Conservation (phyloP, 306 rosid genomes). For the Pueraria montana region DNA sequence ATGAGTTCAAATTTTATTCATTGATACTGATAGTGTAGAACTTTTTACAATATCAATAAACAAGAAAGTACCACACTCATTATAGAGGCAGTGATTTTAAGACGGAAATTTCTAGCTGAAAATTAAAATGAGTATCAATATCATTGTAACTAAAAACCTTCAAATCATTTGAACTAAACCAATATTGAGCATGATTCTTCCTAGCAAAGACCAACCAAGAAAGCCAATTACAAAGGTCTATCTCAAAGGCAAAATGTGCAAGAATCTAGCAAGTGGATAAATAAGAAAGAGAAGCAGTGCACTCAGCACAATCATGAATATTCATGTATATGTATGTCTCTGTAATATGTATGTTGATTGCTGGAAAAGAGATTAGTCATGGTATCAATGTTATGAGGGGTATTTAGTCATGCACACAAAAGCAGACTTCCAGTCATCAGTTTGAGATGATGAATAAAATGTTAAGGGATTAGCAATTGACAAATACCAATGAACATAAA, state of each 20-base stretch:
- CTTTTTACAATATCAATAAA: slow-evolving; percentile 6
- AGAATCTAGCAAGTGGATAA: neutral
- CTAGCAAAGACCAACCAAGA: neutral
- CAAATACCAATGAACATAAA: neutral
- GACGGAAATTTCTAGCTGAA: slow-evolving; percentile 10
- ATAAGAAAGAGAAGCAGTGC: neutral
- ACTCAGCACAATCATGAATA: slow-evolving; percentile 12
- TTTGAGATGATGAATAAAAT: slow-evolving; percentile 20
- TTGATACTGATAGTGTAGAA: neutral
- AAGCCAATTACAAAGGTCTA: neutral
- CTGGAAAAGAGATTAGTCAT: neutral
- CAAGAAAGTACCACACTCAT: slow-evolving; percentile 10
- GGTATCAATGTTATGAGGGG: neutral
- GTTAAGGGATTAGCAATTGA: neutral
- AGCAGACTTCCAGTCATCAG: neutral
- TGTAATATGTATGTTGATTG: neutral
- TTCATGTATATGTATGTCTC: neutral
- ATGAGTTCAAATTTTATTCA: slow-evolving; percentile 4
- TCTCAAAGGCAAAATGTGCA: neutral
- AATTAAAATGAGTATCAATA: slow-evolving; percentile 20
- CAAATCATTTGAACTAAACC: slow-evolving; percentile 21
- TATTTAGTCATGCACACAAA: neutral
- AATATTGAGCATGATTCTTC: slow-evolving; percentile 17
- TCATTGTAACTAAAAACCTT: neutral
- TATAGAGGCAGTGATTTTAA: neutral